Evolutionary conservation across 73 alveolate species (phyloP).

Genomic region (Durusdinium trenchii): DNA sequence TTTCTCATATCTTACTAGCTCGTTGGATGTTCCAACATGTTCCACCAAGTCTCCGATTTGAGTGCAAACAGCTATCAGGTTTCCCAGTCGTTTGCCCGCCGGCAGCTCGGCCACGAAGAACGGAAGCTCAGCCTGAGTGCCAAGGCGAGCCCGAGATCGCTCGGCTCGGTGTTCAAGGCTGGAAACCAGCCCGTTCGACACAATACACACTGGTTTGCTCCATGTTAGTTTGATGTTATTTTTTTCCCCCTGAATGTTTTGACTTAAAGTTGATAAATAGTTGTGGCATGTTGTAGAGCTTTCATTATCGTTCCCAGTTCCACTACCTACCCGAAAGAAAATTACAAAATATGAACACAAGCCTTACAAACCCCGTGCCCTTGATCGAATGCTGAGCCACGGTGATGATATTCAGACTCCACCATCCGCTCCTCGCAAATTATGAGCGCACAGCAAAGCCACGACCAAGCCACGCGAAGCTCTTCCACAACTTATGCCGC

Average conservation of each 20-base stretch:
- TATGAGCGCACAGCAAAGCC: too few relatives aligned
- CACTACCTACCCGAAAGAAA: too few relatives aligned
- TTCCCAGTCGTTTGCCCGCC: conserved; percentile 70
- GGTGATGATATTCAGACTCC: conserved; percentile 82
- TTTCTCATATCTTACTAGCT: background rate
- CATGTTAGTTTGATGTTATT: too few relatives aligned
- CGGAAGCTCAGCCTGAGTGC: conserved; percentile 71
- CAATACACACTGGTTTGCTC: too few relatives aligned
- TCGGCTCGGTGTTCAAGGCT: too few relatives aligned
- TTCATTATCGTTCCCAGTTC: too few relatives aligned
- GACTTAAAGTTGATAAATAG: too few relatives aligned
- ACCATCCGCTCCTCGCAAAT: conserved; percentile 78
- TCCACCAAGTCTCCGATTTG: conserved; percentile 57
- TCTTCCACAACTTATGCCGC: background rate
- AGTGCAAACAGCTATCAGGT: conserved; percentile 84
- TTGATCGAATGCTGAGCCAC: conserved; percentile 18
- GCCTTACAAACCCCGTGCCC: too few relatives aligned
- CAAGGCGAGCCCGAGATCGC: background rate
- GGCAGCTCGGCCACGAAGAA: conserved; percentile 84
- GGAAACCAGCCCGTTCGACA: too few relatives aligned
- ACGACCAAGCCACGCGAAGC: too few relatives aligned
- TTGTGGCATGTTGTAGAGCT: too few relatives aligned
- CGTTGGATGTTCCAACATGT: background rate
- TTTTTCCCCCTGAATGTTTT: background rate
- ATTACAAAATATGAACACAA: too few relatives aligned